These are phyloP conservation scores for Yamadazyma mexicana DNA, from an alignment of 1,139 yeast genomes.

Conservation along the genomic window DNA sequence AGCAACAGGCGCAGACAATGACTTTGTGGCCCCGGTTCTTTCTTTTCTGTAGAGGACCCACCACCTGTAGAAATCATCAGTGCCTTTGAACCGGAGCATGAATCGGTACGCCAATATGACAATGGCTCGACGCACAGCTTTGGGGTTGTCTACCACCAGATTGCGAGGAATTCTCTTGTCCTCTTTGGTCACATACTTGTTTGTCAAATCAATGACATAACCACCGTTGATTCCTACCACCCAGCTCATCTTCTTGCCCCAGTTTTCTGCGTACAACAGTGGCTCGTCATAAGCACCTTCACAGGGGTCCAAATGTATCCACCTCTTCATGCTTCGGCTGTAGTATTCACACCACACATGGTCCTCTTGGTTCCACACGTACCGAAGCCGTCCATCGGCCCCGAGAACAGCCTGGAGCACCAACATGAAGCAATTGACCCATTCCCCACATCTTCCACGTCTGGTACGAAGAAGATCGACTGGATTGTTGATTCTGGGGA, in stretches of 20 bases:
- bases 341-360: conserved; percentile 96
- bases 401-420: conserved; percentile 60
- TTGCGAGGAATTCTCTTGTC: conserved; percentile 54
- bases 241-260: conserved; percentile 95
- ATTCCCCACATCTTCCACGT: conserved; percentile 90
- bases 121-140: conserved; percentile 37
- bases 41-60: conserved; percentile 27
- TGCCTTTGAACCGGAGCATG: not conserved
- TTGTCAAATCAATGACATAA: conserved; percentile 69
- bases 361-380: conserved; percentile 87
- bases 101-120: conserved; percentile 3
- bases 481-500: conserved; percentile 78
- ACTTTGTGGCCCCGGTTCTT: conserved; percentile 7
- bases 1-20: conserved; percentile 5
- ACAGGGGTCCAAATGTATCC: conserved; percentile 91
- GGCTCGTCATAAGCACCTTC: conserved; percentile 88
- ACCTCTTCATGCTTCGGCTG: conserved; percentile 56
- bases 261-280: conserved; percentile 68
- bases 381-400: conserved; percentile 58
- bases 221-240: conserved; percentile 65
- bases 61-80: conserved; percentile 23
- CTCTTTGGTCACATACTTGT: conserved; percentile 59
- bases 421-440: conserved; percentile 84
- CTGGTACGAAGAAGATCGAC: conserved; percentile 58
- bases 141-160: conserved; percentile 36